Evolutionary conservation across 495 filamentous ascomycete genomes (phyloP), one percentile per base, ranked within the genome.

Genomic region (Podospora pseudopauciseta): DNA sequence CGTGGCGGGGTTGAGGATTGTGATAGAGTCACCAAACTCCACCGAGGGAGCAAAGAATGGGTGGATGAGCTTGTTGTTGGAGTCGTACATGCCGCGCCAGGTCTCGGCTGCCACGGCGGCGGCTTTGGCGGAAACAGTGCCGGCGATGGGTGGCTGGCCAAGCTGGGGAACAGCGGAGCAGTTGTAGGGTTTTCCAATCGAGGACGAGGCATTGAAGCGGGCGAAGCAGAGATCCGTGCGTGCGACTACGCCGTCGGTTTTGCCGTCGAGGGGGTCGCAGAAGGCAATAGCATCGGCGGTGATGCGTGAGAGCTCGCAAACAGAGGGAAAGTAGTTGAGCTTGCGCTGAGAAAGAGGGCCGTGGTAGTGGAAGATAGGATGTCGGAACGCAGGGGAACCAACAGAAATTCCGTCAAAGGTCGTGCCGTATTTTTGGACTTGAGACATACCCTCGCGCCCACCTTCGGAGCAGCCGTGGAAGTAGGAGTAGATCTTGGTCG

Each of bases 401-500:
- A 76, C 76, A 54, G 83, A 79, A 1, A 75, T 80, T 44, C 84
- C 85, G 66, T 87, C 85, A 23, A 81, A 85, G 55, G 82, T 76
- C 9, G 81, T 78, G 0, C 76, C 82, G 67, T 77, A 86, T 20
- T 83, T 83, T 71, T 87, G 84, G 23, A 85, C 75, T 68, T 86
- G 83, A 70, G 80, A 84, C 80, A 71, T 79, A 3, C 84, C 84
- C 60, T 85, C 81, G n/a, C 83, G 76, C 3, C 84, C 84, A 4
- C 84, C 84, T 34, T 85, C 83, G 2, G 81, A 84, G 70, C 84
- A 86, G 0, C 83, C 83, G 57, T 85, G 80, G 63, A 80, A 86
- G 68, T 86, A 86, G 3, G 82, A 75, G 68, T 85, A 86, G 1
- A 85, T 64, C 75, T 84, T 85, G 59, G 59, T 61, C 4, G 26